Evolutionary conservation across 495 filamentous ascomycete genomes (phyloP).

Genomic region (Endocarpon pusillum): DNA sequence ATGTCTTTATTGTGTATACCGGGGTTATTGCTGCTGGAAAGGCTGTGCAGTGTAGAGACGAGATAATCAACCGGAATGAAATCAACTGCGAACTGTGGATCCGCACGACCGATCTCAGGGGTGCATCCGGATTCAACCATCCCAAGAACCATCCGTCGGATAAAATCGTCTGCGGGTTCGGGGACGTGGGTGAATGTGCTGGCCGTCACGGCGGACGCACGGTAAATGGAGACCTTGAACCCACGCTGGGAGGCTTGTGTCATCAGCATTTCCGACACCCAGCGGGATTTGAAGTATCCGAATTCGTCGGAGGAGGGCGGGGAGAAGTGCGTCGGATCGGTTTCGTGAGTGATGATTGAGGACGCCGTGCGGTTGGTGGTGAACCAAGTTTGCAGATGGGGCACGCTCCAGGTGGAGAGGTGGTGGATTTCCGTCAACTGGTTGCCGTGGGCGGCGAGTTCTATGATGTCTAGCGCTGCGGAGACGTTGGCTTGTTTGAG

Average conservation of each 20-base stretch:
- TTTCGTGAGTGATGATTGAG: constrained; percentile 3
- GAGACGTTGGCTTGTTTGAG: constrained; percentile 9
- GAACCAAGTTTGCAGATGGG: constrained; percentile 13
- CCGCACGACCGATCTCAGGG: too few relatives aligned
- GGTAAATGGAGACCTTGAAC: constrained; percentile 11
- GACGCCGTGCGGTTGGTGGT: constrained; percentile 3
- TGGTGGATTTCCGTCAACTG: constrained; percentile 9
- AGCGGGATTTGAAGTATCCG: constrained; percentile 14
- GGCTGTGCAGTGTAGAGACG: too few relatives aligned
- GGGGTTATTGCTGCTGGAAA: too few relatives aligned
- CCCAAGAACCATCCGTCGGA: too few relatives aligned
- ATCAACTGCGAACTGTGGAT: too few relatives aligned
- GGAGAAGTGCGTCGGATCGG: constrained; percentile 2
- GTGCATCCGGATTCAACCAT: too few relatives aligned
- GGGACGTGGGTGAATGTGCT: constrained; percentile 4
- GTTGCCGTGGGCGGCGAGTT: constrained; percentile 5
- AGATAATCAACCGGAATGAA: too few relatives aligned
- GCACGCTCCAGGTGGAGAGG: constrained; percentile 16
- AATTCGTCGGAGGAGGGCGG: constrained; percentile 2
- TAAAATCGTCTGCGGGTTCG: constrained; percentile 7
- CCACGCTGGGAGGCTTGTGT: constrained; percentile 10
- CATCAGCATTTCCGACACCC: constrained; percentile 10
- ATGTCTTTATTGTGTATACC: too few relatives aligned
- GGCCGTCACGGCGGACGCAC: constrained; percentile 7
- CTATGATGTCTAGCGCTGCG: constrained; percentile 7